These are phyloP conservation scores for Pseudogymnoascus sp. DNA, from an alignment of 2,329 filamentous ascomycete genomes.

Conservation along the genomic window DNA sequence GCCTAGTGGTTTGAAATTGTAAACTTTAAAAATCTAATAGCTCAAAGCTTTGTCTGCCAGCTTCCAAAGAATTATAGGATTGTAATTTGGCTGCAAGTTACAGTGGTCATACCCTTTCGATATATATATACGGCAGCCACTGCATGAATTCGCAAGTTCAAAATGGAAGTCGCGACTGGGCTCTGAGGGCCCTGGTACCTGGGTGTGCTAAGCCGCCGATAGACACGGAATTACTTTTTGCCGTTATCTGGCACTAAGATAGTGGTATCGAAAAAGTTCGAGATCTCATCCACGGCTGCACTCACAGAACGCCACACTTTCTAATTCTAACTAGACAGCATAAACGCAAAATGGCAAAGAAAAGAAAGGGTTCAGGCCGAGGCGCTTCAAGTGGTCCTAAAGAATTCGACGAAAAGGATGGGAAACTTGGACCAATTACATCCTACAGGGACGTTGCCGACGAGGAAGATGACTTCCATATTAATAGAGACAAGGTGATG, in stretches of 20 bases:
- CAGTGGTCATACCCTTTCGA: not conserved
- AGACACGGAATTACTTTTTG: not conserved
- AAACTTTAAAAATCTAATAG: not conserved
- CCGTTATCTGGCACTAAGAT: slow-evolving; percentile 13
- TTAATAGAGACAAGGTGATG: slow-evolving; percentile 76
- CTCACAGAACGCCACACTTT: slow-evolving; percentile 10
- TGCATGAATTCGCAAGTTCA: not conserved
- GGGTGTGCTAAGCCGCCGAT: not conserved
- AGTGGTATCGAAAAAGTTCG: slow-evolving; percentile 13
- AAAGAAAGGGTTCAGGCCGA: slow-evolving; percentile 59
- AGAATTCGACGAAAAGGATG: slow-evolving; percentile 47
- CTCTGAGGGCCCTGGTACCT: not conserved
- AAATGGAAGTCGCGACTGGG: not conserved
- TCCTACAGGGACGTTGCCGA: slow-evolving; percentile 81
- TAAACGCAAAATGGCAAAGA: slow-evolving; percentile 46
- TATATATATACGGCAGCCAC: not conserved
- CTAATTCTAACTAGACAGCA: not conserved
- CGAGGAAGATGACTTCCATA: slow-evolving; percentile 87
- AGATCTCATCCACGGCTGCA: slow-evolving; percentile 9
- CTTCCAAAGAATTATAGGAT: not conserved
- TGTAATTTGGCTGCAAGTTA: not conserved
- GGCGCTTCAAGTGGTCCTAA: slow-evolving; percentile 41
- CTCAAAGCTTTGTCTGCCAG: not conserved
- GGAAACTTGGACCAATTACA: slow-evolving; percentile 50
- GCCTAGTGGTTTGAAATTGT: not conserved